Evolutionary conservation across 225 moss, liverwort and hornwort genomes (phyloP).

Genomic region (Pseudoscleropodium purum): DNA sequence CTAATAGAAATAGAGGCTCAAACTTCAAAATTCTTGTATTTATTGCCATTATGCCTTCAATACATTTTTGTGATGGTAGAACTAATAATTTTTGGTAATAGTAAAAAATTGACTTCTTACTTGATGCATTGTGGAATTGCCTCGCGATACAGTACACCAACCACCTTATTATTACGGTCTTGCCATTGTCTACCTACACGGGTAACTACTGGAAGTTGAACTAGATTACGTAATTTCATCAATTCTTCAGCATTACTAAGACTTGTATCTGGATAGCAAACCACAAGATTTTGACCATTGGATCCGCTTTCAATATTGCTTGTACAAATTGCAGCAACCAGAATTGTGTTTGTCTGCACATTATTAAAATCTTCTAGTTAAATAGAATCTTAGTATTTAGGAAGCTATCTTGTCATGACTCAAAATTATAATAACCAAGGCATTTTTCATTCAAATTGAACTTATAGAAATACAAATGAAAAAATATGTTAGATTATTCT

Average conservation of each 20-base stretch:
- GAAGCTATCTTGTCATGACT: not conserved
- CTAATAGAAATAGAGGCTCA: not conserved
- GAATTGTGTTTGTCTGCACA: conserved; percentile 23
- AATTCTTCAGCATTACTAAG: conserved; percentile 13
- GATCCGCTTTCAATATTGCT: conserved; percentile 13
- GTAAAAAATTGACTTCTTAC: not conserved
- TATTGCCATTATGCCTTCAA: not conserved
- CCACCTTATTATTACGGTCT: conserved; percentile 42
- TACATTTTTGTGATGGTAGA: not conserved
- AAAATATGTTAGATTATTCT: not conserved
- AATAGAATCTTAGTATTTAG: not conserved
- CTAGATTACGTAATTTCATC: conserved; percentile 19
- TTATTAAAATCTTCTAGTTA: not conserved
- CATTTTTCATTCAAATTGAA: not conserved
- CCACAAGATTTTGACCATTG: conserved; percentile 3
- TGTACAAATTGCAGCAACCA: conserved; percentile 41
- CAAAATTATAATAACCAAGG: not conserved
- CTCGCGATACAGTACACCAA: conserved; percentile 21
- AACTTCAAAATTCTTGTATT: not conserved
- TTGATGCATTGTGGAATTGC: conserved; percentile 18
- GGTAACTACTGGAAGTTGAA: conserved; percentile 43
- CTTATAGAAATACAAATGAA: not conserved
- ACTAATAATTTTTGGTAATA: not conserved
- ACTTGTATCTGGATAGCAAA: conserved; percentile 42
- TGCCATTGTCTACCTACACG: conserved; percentile 45